phyloP scores from a whole-genome alignment of 169 alveolate species.

The Eimeria necatrix region DNA sequence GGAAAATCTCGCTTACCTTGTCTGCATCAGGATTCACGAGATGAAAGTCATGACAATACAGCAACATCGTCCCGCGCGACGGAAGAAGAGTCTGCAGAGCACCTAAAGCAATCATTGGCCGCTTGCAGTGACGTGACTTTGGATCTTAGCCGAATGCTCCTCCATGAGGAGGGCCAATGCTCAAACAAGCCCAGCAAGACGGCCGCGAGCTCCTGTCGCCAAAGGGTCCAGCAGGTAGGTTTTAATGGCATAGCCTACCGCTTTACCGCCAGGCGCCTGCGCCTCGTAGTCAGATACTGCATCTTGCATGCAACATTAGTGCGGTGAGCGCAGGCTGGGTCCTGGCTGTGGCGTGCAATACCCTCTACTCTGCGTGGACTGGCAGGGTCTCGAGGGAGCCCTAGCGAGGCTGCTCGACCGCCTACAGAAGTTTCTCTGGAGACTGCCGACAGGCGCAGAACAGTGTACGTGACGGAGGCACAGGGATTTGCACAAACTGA shows the following conservation, averaged over 20 bases:
- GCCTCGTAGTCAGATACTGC: neutral
- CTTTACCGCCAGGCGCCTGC: neutral
- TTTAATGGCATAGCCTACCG: neutral
- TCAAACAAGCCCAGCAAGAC: neutral
- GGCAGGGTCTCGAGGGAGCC: conserved; percentile 51
- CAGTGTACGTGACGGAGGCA: neutral
- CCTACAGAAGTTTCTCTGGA: neutral
- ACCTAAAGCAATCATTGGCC: neutral
- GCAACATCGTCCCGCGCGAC: neutral
- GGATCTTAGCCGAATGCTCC: conserved; percentile 36
- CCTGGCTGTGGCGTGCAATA: conserved; percentile 74
- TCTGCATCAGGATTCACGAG: neutral
- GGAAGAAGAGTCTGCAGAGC: neutral
- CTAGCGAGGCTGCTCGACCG: neutral
- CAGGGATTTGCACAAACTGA: neutral
- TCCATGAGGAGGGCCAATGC: conserved; percentile 1
- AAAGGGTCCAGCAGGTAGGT: conserved; percentile 58
- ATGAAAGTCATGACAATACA: neutral
- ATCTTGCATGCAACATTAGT: neutral
- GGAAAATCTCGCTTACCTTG: neutral
- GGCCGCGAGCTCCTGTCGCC: conserved; percentile 61
- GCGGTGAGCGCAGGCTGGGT: conserved; percentile 66
- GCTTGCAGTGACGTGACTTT: conserved; percentile 26
- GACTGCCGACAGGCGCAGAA: neutral
- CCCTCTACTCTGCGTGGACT: conserved; percentile 69